phyloP scores from a whole-genome alignment of 2,329 filamentous ascomycete species.

The Aureobasidium sp. region DNA sequence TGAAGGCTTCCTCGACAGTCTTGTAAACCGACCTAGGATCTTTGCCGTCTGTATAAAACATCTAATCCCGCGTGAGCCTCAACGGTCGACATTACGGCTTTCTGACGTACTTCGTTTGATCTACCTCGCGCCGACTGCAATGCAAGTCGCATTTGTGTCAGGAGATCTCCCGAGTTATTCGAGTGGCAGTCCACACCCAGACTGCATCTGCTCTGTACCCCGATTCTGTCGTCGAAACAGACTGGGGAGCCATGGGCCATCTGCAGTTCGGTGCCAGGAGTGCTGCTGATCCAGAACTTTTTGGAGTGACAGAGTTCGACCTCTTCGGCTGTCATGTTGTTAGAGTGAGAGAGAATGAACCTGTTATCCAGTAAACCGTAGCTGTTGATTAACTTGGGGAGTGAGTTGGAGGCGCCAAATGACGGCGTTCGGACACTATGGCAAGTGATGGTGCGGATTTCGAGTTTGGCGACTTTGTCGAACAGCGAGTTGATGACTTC shows the following conservation, averaged over 20 bases:
- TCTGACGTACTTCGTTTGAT: slow-evolving; percentile 23
- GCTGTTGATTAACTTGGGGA: not conserved
- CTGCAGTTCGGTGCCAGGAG: slow-evolving; percentile 46
- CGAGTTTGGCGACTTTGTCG: not conserved
- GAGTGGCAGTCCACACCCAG: slow-evolving; percentile 34
- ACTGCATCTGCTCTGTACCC: slow-evolving; percentile 23
- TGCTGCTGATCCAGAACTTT: slow-evolving; percentile 36
- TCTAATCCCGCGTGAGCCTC: not conserved
- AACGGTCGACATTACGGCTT: not conserved
- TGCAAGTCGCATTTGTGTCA: slow-evolving; percentile 29
- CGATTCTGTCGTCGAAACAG: slow-evolving; percentile 28
- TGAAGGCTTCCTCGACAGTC: slow-evolving; percentile 40
- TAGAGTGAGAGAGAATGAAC: not conserved
- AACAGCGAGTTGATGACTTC: slow-evolving; percentile 28
- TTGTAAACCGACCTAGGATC: slow-evolving; percentile 26
- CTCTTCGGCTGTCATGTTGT: slow-evolving; percentile 24
- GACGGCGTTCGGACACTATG: not conserved
- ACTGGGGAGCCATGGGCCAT: slow-evolving; percentile 35
- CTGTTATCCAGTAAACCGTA: not conserved
- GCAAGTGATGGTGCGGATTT: not conserved
- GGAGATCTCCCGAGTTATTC: slow-evolving; percentile 27
- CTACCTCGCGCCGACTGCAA: slow-evolving; percentile 28
- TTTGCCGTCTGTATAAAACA: slow-evolving; percentile 13
- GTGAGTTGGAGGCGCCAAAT: not conserved
- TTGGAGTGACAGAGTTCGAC: slow-evolving; percentile 30